phyloP scores from a whole-genome alignment of 192 early-diverging fungal species.

The Ambispora gerdemannii region DNA sequence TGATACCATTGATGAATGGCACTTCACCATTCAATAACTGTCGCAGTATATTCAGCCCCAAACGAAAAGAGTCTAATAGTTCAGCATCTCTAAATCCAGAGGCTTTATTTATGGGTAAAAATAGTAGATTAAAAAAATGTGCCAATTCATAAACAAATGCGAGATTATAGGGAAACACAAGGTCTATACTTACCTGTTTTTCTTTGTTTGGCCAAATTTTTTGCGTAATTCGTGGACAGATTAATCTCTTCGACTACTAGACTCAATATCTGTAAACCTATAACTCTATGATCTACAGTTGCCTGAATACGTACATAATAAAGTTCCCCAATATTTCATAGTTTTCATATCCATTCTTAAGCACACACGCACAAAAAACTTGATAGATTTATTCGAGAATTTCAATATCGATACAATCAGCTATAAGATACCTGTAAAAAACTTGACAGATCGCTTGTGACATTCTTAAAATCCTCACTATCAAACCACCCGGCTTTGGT shows the following conservation, averaged over 20 bases:
- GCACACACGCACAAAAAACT: background rate
- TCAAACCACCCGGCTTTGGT: slow-evolving; percentile 76
- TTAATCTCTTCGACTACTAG: slow-evolving; percentile 77
- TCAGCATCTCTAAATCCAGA: slow-evolving; percentile 59
- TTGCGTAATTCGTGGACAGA: slow-evolving; percentile 43
- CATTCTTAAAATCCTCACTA: slow-evolving; percentile 58
- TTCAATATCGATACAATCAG: background rate
- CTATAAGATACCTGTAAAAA: slow-evolving; percentile 52
- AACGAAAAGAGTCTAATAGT: slow-evolving; percentile 57
- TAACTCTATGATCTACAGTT: slow-evolving; percentile 51
- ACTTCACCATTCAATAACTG: slow-evolving; percentile 39
- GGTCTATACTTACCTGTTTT: slow-evolving; percentile 54
- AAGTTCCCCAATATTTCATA: background rate
- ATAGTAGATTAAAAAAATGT: background rate
- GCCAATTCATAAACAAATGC: background rate
- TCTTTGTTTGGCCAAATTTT: slow-evolving; percentile 64
- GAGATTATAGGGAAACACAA: background rate
- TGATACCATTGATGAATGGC: slow-evolving; percentile 42
- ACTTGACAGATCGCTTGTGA: slow-evolving; percentile 50
- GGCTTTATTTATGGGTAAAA: slow-evolving; percentile 34
- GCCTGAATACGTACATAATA: slow-evolving; percentile 35
- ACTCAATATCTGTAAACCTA: slow-evolving; percentile 66
- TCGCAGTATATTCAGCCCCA: slow-evolving; percentile 39
- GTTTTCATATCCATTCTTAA: background rate
- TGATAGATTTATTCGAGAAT: background rate